A percentile compares a stretch with the other conserved stretches of the same genome.
phyloP scores from a whole-genome alignment of 1,284 basidiomycete species.

The Apiotrichum sp. region DNA sequence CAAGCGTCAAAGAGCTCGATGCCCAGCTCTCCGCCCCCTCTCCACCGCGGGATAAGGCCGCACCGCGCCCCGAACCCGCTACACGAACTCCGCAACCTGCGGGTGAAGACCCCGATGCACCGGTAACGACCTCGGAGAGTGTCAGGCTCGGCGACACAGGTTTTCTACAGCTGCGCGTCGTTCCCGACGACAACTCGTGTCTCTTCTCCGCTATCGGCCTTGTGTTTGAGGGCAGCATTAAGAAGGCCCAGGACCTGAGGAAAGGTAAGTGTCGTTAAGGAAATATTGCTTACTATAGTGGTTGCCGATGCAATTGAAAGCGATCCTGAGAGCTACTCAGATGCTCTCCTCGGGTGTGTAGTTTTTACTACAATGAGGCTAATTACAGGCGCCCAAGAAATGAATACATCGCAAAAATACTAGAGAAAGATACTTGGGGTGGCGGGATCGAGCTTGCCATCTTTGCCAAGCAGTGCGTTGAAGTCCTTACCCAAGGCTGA shows the following conservation, averaged over 20 bases:
- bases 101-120: slow-evolving; percentile 11
- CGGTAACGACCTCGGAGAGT: slow-evolving; percentile 22
- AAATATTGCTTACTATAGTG: slow-evolving; percentile 49
- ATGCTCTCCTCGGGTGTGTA: slow-evolving; percentile 73
- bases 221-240: slow-evolving; percentile 71
- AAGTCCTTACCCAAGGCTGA: background rate
- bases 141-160: slow-evolving; percentile 47
- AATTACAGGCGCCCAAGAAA: slow-evolving; percentile 59
- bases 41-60: slow-evolving; percentile 16
- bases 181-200: slow-evolving; percentile 90
- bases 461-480: slow-evolving; percentile 60
- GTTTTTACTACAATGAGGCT: too few species aligned
- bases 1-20: slow-evolving; percentile 33
- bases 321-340: slow-evolving; percentile 66
- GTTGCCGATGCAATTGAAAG: slow-evolving; percentile 70
- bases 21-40: slow-evolving; percentile 29
- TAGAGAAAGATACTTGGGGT: slow-evolving; percentile 76
- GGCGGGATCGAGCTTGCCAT: slow-evolving; percentile 86
- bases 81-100: background rate
- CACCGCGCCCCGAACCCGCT: slow-evolving; percentile 11
- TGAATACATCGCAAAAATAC: slow-evolving; percentile 72
- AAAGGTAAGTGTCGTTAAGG: slow-evolving; percentile 24
- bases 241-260: slow-evolving; percentile 48
- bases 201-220: slow-evolving; percentile 79
- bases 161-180: slow-evolving; percentile 54